Evolutionary conservation across 1,284 basidiomycete genomes (phyloP), one percentile per base, ranked within the genome.

Genomic region (Leccinum olivaceoglutinosum): DNA sequence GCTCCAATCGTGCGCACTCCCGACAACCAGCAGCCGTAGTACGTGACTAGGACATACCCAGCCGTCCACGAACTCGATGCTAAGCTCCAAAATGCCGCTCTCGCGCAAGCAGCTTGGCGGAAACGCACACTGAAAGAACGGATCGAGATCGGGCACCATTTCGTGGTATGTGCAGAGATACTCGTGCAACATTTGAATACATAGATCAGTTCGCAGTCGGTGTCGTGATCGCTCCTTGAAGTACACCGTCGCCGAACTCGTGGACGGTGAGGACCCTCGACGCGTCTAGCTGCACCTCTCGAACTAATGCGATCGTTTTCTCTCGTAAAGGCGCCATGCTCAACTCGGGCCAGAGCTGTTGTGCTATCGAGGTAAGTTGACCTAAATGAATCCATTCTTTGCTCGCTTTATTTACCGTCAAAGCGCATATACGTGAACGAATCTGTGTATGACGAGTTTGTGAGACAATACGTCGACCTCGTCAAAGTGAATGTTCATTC

Each of bases 191-290:
- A 2, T 39, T 18, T 49, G 8, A 59, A 39, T 44, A 59, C 21
- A 55, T 60, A 18, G 18, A 29, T 46, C 64, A 1, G 51, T 53
- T 53, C 29, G 14, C 65, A 94, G 90, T 84, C 87, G 46, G 89
- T 89, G 71, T 96, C 5, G n/a, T n/a, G n/a, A n/a, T n/a, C n/a
- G n/a, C n/a, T n/a, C n/a, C n/a, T n/a, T n/a, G n/a, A 84, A 86
- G 39, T 97, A 91, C 73, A 90, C 93, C 0, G 90, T 88, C 3
- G 84, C 85, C 29, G 89, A 98, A 73, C 83, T 98, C 10, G 94
- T 96, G 3, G 96, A 98, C 77, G 96, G 94, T 67, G 12, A 12
- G 14, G 21, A 18, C 14, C 25, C 25, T 54, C 16, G 12, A 16
- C 25, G 16, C 14, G 8, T 54, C 8, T 14, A 54, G 53, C 5